phyloP scores from a whole-genome alignment of 2,329 filamentous ascomycete species.

The Didymella arachidicola region DNA sequence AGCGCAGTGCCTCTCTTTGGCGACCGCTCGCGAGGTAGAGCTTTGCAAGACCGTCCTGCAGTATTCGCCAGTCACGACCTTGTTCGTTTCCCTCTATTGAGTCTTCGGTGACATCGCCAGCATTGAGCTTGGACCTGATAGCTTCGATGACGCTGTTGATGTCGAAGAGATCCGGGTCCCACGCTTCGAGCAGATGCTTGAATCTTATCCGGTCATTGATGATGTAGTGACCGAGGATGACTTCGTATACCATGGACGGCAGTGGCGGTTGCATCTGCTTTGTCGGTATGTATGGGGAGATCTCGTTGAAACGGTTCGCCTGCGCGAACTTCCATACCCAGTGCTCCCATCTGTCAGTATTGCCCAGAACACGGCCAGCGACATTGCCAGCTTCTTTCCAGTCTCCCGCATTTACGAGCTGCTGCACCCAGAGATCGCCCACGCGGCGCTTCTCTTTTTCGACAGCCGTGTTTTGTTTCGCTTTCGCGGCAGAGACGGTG shows the following conservation, averaged over 20 bases:
- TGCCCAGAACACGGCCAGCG: conserved; percentile 82
- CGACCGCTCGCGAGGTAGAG: conserved; percentile 83
- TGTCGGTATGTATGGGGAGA: conserved; percentile 81
- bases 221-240: conserved; percentile 88
- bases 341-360: conserved; percentile 86
- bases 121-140: conserved; percentile 82
- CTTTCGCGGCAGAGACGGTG: conserved; percentile 66
- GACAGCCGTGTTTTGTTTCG: conserved; percentile 67
- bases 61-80: conserved; percentile 84
- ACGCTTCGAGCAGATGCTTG: conserved; percentile 78
- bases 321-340: conserved; percentile 95
- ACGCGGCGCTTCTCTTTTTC: conserved; percentile 90
- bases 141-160: conserved; percentile 76
- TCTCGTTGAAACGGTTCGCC: conserved; percentile 86
- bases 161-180: conserved; percentile 86
- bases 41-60: conserved; percentile 86
- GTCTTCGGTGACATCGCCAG: conserved; percentile 76
- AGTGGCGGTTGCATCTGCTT: conserved; percentile 80
- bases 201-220: conserved; percentile 77
- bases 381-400: conserved; percentile 82
- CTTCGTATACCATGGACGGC: conserved; percentile 83
- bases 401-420: conserved; percentile 75
- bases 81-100: conserved; percentile 75
- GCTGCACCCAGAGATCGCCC: conserved; percentile 91
- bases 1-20: conserved; percentile 82